These are phyloP conservation scores for Annulohypoxylon maeteangense DNA, from an alignment of 495 filamentous ascomycete species.

Conservation along the genomic window DNA sequence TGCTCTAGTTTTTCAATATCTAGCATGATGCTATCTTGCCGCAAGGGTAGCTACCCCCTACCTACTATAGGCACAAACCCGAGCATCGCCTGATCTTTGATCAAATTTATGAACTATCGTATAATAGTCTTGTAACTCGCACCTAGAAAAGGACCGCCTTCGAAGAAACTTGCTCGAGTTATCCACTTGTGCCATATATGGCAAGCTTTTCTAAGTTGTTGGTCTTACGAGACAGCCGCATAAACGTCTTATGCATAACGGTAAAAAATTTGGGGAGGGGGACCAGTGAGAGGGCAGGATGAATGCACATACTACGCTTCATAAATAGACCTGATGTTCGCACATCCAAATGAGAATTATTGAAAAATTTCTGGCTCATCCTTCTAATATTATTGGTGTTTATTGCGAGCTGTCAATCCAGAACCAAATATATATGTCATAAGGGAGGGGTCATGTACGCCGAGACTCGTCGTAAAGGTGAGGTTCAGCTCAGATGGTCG, in stretches of 20 bases:
- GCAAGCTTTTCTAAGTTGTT: neutral
- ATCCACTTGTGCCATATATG: neutral
- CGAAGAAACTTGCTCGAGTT: constrained; percentile 20
- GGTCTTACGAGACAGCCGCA: neutral
- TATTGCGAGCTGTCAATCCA: neutral
- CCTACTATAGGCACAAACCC: neutral
- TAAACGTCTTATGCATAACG: neutral
- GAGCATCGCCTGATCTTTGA: neutral
- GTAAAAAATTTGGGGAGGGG: no score
- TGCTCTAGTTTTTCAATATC: neutral
- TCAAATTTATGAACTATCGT: neutral
- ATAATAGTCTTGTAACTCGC: neutral
- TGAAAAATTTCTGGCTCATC: neutral
- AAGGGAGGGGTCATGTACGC: neutral
- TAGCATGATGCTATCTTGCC: neutral
- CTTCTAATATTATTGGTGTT: neutral
- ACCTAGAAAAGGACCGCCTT: constrained; percentile 28
- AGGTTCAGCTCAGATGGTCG: constrained; percentile 11
- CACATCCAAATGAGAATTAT: neutral
- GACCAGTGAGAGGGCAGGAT: neutral
- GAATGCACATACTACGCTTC: neutral
- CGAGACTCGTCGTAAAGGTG: constrained; percentile 1
- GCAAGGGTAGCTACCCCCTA: constrained; percentile 7
- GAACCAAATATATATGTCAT: neutral
- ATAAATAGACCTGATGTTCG: neutral